Conservation (phyloP, 108 stramenopile genomes). For the Nitzschia sp. region DNA sequence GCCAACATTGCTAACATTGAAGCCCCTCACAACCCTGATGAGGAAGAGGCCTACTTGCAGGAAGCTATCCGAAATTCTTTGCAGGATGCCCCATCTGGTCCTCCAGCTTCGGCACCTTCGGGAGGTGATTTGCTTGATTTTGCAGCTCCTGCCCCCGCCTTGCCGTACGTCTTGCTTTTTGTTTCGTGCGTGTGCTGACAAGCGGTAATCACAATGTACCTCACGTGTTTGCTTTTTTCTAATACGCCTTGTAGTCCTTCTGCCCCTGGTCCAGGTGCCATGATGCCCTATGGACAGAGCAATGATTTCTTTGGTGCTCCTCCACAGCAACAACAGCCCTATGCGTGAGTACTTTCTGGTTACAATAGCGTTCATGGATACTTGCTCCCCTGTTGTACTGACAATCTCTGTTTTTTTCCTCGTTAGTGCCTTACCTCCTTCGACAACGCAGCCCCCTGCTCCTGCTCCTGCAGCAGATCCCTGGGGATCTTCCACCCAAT, state of each 20-base stretch:
- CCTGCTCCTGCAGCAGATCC: slow-evolving; percentile 13
- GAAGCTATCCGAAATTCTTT: slow-evolving; percentile 83
- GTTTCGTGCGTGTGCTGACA: too few relatives aligned
- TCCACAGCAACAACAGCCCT: slow-evolving; percentile 14
- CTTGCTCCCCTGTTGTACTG: neutral
- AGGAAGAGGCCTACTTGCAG: slow-evolving; percentile 81
- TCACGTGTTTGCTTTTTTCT: neutral
- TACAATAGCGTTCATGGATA: neutral
- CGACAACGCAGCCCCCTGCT: slow-evolving; percentile 27
- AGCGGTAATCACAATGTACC: neutral
- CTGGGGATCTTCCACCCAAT: too few relatives aligned
- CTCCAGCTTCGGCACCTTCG: slow-evolving; percentile 9
- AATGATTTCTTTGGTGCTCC: slow-evolving; percentile 31
- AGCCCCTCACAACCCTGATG: slow-evolving; percentile 82
- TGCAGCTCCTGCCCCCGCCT: slow-evolving; percentile 43
- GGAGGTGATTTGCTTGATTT: slow-evolving; percentile 62
- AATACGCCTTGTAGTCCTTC: neutral
- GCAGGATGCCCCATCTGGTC: slow-evolving; percentile 7
- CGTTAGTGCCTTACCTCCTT: slow-evolving; percentile 46
- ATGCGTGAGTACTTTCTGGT: slow-evolving; percentile 12
- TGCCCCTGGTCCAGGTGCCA: slow-evolving; percentile 21
- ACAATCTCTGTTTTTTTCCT: neutral
- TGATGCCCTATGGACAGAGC: slow-evolving; percentile 15
- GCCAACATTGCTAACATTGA: slow-evolving; percentile 63
- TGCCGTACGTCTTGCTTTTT: slow-evolving; percentile 4